phyloP scores from a whole-genome alignment of 345 rosid genomes.

The Citrus sinensis region DNA sequence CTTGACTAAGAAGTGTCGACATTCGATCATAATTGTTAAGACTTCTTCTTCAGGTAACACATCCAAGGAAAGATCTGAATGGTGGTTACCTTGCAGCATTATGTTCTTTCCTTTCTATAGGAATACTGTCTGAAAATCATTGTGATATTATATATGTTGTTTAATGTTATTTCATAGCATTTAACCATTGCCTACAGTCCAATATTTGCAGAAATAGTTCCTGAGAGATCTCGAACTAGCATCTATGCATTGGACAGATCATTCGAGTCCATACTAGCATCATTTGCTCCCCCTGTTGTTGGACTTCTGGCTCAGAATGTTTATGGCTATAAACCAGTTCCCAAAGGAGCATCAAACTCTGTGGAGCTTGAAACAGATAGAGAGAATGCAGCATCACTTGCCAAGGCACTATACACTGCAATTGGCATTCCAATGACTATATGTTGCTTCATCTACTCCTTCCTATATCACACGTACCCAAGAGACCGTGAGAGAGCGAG shows the following conservation, averaged over 20 bases:
- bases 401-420: constrained; percentile 77
- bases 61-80: not conserved
- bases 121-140: too few species aligned
- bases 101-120: too few species aligned
- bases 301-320: constrained; percentile 83
- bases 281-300: constrained; percentile 80
- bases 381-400: constrained; percentile 68
- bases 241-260: constrained; percentile 76
- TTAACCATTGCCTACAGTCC: constrained; percentile 48
- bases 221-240: constrained; percentile 74
- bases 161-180: not conserved
- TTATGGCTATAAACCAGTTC: constrained; percentile 69
- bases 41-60: too few species aligned
- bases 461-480: constrained; percentile 78
- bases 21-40: not conserved
- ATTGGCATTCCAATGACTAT: constrained; percentile 70
- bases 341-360: constrained; percentile 37
- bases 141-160: not conserved
- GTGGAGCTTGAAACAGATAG: constrained; percentile 54
- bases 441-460: constrained; percentile 74
- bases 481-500: constrained; percentile 70
- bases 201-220: constrained; percentile 91
- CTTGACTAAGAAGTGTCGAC: not conserved
- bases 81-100: too few species aligned
- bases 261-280: constrained; percentile 68